Conservation (phyloP, 371 early-diverging fungal genomes). For the Syncephalastrum monosporum region DNA sequence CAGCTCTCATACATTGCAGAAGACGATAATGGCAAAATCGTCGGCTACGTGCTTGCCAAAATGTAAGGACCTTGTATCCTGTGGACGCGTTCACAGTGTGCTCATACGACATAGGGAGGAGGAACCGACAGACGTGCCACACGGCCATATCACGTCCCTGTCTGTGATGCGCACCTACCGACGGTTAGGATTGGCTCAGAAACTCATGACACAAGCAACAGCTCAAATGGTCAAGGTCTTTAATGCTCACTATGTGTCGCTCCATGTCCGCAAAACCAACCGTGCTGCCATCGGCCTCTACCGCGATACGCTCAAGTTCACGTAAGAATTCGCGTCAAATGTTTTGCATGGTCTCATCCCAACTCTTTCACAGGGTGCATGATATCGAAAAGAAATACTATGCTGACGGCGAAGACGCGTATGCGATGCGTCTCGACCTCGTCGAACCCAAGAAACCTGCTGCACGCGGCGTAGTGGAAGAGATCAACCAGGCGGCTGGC, state of each 20-base stretch:
- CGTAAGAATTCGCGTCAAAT: slow-evolving; percentile 43
- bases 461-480: slow-evolving; percentile 37
- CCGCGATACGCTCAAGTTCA: slow-evolving; percentile 87
- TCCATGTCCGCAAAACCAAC: slow-evolving; percentile 96
- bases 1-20: slow-evolving; percentile 95
- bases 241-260: slow-evolving; percentile 82
- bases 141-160: slow-evolving; percentile 96
- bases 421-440: slow-evolving; percentile 69
- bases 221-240: slow-evolving; percentile 88
- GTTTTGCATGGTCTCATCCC: not conserved
- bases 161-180: slow-evolving; percentile 95
- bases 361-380: slow-evolving; percentile 60
- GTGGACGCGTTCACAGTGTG: not conserved
- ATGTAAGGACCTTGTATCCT: slow-evolving; percentile 61
- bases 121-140: slow-evolving; percentile 70
- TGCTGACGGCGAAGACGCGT: slow-evolving; percentile 97
- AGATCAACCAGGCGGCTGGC: slow-evolving; percentile 32
- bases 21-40: slow-evolving; percentile 85
- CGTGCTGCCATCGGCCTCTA: slow-evolving; percentile 92
- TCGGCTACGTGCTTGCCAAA: slow-evolving; percentile 97
- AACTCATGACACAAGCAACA: slow-evolving; percentile 92
- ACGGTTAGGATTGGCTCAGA: slow-evolving; percentile 93
- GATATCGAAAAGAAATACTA: slow-evolving; percentile 95
- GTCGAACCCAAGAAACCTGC: slow-evolving; percentile 32
- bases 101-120: slow-evolving; percentile 72